Percentiles rank a stretch among this genome's conserved stretches.
Evolutionary conservation across 2,329 filamentous ascomycete species (phyloP).

Genomic region (Neurospora crassa): DNA sequence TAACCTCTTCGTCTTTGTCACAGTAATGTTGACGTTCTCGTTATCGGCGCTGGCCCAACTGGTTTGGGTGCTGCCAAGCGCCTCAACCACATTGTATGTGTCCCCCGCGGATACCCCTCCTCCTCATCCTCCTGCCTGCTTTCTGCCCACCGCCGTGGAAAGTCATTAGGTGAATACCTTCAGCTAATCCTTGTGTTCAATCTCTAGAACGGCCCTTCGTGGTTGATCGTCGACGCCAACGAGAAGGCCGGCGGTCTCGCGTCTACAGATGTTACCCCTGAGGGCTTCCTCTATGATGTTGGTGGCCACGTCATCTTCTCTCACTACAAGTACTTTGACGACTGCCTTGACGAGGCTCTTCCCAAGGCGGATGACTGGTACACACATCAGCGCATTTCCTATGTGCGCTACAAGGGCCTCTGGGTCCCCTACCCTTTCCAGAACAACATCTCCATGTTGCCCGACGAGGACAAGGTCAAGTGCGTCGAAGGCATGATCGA

Average conservation of each 20-base stretch:
- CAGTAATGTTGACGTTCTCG: constrained; percentile 90
- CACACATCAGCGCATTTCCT: constrained; percentile 95
- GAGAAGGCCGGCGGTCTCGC: constrained; percentile 92
- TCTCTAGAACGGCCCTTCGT: constrained; percentile 74
- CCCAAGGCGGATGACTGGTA: constrained; percentile 94
- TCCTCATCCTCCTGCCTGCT: background rate
- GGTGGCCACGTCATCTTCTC: constrained; percentile 98
- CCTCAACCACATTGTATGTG: constrained; percentile 83
- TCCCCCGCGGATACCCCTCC: constrained; percentile 16
- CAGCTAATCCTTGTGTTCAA: constrained; percentile 4
- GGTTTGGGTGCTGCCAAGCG: constrained; percentile 97
- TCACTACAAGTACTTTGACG: constrained; percentile 99
- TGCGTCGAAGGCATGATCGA: constrained; percentile 96
- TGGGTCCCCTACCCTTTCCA: constrained; percentile 99
- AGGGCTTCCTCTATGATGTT: constrained; percentile 98
- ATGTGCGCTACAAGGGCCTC: constrained; percentile 89
- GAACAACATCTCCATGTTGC: constrained; percentile 98
- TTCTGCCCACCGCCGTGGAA: constrained; percentile 6
- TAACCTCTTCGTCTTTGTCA: constrained; percentile 8
- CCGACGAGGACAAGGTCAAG: constrained; percentile 92
- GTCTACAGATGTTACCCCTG: constrained; percentile 86
- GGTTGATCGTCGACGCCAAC: constrained; percentile 90
- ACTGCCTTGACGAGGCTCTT: constrained; percentile 94
- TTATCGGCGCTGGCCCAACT: constrained; percentile 96
- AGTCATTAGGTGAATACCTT: constrained; percentile 14